Conservation (phyloP, 192 early-diverging fungal species). For the Glomus cerebriforme region DNA sequence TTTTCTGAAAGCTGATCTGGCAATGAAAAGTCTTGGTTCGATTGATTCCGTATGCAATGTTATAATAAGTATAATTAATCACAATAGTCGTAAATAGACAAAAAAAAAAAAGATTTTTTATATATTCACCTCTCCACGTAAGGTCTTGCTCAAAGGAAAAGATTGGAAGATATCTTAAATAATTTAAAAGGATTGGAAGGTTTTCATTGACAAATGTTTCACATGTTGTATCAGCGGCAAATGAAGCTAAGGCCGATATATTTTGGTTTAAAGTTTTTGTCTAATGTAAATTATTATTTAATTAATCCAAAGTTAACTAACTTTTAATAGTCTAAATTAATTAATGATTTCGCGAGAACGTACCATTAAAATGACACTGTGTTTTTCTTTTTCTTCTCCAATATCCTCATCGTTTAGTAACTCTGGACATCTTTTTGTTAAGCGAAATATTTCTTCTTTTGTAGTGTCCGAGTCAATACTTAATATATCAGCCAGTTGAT, state of each 20-base stretch:
- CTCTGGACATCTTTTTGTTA: conserved; percentile 45
- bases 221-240: conserved; percentile 18
- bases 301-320: not conserved
- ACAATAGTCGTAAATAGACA: not conserved
- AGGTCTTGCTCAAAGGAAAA: conserved; percentile 28
- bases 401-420: conserved; percentile 32
- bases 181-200: conserved; percentile 21
- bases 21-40: conserved; percentile 34
- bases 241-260: conserved; percentile 21
- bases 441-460: conserved; percentile 44
- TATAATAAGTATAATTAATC: not conserved
- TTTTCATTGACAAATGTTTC: not conserved
- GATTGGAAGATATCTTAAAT: conserved; percentile 23
- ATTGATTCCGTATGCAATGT: not conserved
- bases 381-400: not conserved
- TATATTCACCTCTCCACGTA: conserved; percentile 26
- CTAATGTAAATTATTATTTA: conserved; percentile 11
- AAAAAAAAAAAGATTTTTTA: not conserved
- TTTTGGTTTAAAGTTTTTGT: conserved; percentile 11
- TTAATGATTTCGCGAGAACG: not conserved
- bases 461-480: conserved; percentile 52
- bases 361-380: not conserved
- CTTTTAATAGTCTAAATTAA: not conserved
- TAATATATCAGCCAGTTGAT: conserved; percentile 46
- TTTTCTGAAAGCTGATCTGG: conserved; percentile 37